Evolutionary conservation across 192 early-diverging fungal genomes (phyloP).

Genomic region (Coemansia sp.): DNA sequence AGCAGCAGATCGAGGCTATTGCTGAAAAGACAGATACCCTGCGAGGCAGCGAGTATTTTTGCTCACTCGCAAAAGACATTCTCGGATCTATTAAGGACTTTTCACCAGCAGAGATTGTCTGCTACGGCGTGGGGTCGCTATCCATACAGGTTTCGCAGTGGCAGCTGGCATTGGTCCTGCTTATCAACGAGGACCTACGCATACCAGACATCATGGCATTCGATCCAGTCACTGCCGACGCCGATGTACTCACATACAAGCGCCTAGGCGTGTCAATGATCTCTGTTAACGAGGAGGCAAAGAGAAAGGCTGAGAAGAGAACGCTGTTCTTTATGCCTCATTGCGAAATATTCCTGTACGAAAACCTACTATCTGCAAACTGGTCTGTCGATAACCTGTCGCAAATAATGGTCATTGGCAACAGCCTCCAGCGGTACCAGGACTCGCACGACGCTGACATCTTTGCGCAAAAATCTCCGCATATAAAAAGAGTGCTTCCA

Average conservation of each 20-base stretch:
- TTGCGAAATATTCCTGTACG: conserved; percentile 52
- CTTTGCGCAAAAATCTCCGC: conserved; percentile 22
- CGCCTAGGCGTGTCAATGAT: conserved; percentile 22
- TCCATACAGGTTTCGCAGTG: conserved; percentile 32
- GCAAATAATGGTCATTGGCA: conserved; percentile 29
- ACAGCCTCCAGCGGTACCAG: conserved; percentile 32
- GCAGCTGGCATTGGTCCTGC: conserved; percentile 36
- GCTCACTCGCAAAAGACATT: background rate
- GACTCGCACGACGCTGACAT: conserved; percentile 17
- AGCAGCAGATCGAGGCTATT: conserved; percentile 11
- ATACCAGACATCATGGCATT: conserved; percentile 18
- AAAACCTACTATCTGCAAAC: conserved; percentile 42
- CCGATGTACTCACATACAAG: conserved; percentile 13
- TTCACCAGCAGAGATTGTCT: conserved; percentile 35
- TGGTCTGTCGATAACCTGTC: conserved; percentile 15
- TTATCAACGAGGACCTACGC: conserved; percentile 16
- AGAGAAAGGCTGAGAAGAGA: conserved; percentile 9
- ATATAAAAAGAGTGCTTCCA: conserved; percentile 15
- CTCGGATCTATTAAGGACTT: conserved; percentile 16
- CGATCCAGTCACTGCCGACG: conserved; percentile 19
- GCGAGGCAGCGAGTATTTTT: conserved; percentile 13
- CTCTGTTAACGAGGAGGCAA: conserved; percentile 32
- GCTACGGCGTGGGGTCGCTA: conserved; percentile 48
- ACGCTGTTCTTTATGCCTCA: conserved; percentile 55
- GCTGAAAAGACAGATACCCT: conserved; percentile 15